A percentile compares a stretch with the other conserved stretches of the same genome.
Evolutionary conservation across 2,329 filamentous ascomycete genomes (phyloP).

Genomic region (Fusarium citri): DNA sequence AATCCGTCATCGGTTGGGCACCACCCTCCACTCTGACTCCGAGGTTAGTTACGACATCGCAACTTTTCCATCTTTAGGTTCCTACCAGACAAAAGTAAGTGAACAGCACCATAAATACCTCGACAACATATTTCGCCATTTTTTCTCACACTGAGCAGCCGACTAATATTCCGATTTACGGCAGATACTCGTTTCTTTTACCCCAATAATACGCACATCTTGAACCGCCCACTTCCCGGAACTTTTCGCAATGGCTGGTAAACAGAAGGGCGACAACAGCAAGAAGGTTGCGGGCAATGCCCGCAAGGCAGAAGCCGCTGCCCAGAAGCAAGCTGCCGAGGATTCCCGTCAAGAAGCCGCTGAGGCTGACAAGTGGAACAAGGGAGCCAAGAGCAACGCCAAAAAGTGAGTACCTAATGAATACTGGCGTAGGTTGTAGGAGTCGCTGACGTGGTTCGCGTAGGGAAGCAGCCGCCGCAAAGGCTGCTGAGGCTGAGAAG

Average conservation of each 20-base stretch:
- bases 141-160: conserved; percentile 7
- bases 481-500: conserved; percentile 86
- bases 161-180: conserved; percentile 15
- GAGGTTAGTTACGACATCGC: conserved; percentile 25
- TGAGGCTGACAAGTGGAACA: conserved; percentile 83
- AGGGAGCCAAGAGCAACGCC: conserved; percentile 83
- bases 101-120: conserved; percentile 8
- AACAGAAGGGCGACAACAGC: conserved; percentile 78
- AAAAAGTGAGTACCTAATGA: conserved; percentile 79
- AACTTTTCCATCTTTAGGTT: conserved; percentile 2
- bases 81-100: conserved; percentile 5
- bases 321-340: conserved; percentile 79
- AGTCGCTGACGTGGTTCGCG: conserved; percentile 18
- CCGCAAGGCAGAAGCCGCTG: conserved; percentile 89
- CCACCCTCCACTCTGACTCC: conserved; percentile 23
- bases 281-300: conserved; percentile 94
- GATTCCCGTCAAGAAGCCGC: conserved; percentile 72
- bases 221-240: conserved; percentile 24
- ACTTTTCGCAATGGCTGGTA: conserved; percentile 70
- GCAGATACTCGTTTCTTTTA: conserved; percentile 16
- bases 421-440: not conserved
- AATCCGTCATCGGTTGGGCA: conserved; percentile 30
- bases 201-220: conserved; percentile 5
- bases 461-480: conserved; percentile 60
- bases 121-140: conserved; percentile 2